Conservation (phyloP, 108 stramenopile genomes). For the Conticribra guillardii region DNA sequence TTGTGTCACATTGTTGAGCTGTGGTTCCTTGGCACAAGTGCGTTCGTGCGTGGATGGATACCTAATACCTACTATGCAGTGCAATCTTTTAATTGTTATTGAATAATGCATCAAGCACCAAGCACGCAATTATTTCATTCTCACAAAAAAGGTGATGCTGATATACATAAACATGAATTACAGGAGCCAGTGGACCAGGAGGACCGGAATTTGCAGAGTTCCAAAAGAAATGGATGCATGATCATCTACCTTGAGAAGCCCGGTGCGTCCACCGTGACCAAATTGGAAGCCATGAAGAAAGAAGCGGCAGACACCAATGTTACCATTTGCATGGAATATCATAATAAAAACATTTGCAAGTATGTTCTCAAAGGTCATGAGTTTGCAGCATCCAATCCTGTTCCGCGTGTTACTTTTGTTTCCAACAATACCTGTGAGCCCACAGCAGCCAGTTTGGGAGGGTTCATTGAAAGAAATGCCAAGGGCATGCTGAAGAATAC, state of each 20-base stretch:
- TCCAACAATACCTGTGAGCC: slow-evolving; percentile 93
- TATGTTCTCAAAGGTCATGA: slow-evolving; percentile 84
- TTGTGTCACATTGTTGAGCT: slow-evolving; percentile 90
- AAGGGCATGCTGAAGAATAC: slow-evolving; percentile 96
- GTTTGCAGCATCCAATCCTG: slow-evolving; percentile 57
- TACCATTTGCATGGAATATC: slow-evolving; percentile 90
- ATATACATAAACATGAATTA: no score
- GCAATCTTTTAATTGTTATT: no score
- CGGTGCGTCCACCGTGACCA: slow-evolving; percentile 87
- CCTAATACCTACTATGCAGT: no score
- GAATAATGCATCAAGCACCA: no score
- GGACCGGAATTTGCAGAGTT: slow-evolving; percentile 85
- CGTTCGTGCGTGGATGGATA: no score
- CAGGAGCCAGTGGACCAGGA: slow-evolving; percentile 58
- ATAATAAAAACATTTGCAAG: slow-evolving; percentile 96
- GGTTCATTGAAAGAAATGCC: slow-evolving; percentile 92
- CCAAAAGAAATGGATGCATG: slow-evolving; percentile 61
- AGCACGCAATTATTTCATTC: no score
- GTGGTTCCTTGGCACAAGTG: slow-evolving; percentile 90
- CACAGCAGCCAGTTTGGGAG: slow-evolving; percentile 78
- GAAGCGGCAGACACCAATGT: slow-evolving; percentile 76
- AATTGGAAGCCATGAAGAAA: slow-evolving; percentile 79
- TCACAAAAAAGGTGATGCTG: no score
- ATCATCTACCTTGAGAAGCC: slow-evolving; percentile 93
- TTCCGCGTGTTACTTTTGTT: slow-evolving; percentile 86